Evolutionary conservation across 225 moss, liverwort and hornwort species (phyloP).

Genomic region (Pseudisothecium myosuroides): DNA sequence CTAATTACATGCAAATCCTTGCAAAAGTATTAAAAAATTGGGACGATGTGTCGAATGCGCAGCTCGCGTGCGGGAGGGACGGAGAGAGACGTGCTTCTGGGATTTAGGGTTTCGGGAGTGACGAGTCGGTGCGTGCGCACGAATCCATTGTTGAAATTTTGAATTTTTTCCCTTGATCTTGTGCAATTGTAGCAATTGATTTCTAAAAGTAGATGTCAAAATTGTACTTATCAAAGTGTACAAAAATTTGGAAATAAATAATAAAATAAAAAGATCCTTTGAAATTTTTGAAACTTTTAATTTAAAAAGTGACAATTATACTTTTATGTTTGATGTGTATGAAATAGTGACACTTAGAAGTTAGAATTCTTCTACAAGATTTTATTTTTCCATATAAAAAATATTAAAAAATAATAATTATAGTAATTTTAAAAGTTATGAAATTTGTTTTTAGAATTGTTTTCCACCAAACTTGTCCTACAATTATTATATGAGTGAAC

Average conservation of each 20-base stretch:
- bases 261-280: not conserved
- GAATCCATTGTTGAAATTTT: not conserved
- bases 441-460: not conserved
- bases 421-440: not conserved
- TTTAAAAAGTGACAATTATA: not conserved
- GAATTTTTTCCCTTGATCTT: not conserved
- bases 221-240: not conserved
- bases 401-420: accelerated
- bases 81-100: not conserved
- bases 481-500: too few relatives aligned
- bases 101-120: not conserved
- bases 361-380: accelerated
- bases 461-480: not conserved
- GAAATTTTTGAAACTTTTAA: not conserved
- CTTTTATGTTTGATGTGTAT: not conserved
- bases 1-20: not conserved
- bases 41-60: not conserved
- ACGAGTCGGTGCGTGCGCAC: not conserved
- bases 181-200: not conserved
- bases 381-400: not conserved
- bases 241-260: not conserved
- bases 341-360: not conserved
- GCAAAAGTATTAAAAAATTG: not conserved
- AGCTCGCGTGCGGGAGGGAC: not conserved
- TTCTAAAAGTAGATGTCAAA: not conserved